Percentiles rank a stretch among this genome's conserved stretches.
These are phyloP conservation scores for Leccinum aurantiacum DNA, from an alignment of 768 basidiomycete species.

Conservation along the genomic window DNA sequence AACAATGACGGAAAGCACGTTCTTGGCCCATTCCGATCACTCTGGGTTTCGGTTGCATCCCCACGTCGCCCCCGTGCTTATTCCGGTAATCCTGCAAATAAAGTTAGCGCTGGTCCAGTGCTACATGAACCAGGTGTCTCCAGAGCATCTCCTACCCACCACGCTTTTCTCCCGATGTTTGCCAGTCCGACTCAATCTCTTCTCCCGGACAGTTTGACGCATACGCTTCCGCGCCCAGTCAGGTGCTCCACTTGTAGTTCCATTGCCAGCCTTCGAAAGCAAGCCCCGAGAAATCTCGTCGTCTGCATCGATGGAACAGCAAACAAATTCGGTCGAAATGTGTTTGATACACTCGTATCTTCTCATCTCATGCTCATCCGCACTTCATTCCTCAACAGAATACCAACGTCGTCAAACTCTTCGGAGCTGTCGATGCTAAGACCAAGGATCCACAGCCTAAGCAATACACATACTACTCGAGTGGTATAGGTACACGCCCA, in stretches of 20 bases:
- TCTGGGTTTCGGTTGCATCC: too few relatives aligned
- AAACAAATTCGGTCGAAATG: constrained; percentile 22
- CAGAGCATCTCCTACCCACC: not conserved
- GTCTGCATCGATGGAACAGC: constrained; percentile 23
- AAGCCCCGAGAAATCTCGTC: constrained; percentile 14
- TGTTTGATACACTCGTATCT: not conserved
- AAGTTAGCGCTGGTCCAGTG: not conserved
- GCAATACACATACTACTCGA: constrained; percentile 37
- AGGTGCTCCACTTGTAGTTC: constrained; percentile 14
- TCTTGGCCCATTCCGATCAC: not conserved
- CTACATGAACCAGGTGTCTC: not conserved
- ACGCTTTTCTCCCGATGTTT: not conserved
- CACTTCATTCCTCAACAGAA: constrained; percentile 25
- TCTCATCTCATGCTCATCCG: not conserved
- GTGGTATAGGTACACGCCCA: constrained; percentile 37
- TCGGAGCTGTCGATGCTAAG: constrained; percentile 23
- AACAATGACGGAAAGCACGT: not conserved
- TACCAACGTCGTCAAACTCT: constrained; percentile 37
- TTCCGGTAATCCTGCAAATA: too few relatives aligned
- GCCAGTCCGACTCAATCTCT: constrained; percentile 6
- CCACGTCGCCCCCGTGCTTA: too few relatives aligned
- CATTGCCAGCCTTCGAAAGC: not conserved
- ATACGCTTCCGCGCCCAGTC: not conserved
- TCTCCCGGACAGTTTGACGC: constrained; percentile 4
- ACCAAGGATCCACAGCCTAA: constrained; percentile 13